phyloP scores from a whole-genome alignment of 768 basidiomycete genomes.

The Xerocomellus chrysenteron region DNA sequence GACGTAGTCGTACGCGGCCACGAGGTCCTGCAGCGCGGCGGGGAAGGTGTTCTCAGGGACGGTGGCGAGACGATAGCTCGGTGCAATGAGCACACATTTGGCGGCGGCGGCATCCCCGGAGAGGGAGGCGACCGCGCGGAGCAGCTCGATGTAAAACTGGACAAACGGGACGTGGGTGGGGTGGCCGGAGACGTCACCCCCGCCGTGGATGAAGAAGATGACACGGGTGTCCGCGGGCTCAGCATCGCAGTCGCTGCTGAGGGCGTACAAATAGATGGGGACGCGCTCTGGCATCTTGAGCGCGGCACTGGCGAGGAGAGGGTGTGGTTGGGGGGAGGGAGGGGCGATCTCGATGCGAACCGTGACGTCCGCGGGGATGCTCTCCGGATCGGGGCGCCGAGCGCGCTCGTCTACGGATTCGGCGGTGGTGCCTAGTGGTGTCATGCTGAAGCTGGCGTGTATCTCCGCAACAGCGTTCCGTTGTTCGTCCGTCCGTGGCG shows the following conservation, averaged over 20 bases:
- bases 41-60: conserved; percentile 24
- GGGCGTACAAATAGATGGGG: conserved; percentile 21
- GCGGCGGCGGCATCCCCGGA: neutral
- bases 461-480: conserved; percentile 2
- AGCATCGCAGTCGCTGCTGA: neutral
- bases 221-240: conserved; percentile 6
- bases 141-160: conserved; percentile 5
- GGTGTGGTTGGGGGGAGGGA: conserved; percentile 3
- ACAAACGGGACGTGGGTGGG: conserved; percentile 9
- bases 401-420: conserved; percentile 18
- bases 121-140: conserved; percentile 5
- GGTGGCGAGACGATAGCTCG: conserved; percentile 27
- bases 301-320: neutral
- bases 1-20: conserved; percentile 27
- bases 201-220: conserved; percentile 27
- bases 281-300: conserved; percentile 19
- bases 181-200: conserved; percentile 17
- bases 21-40: conserved; percentile 21
- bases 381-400: neutral
- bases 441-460: neutral
- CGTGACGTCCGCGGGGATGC: conserved; percentile 10
- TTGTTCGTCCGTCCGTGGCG: conserved; percentile 17
- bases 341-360: conserved; percentile 18
- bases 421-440: neutral
- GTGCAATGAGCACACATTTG: conserved; percentile 19